Conservation (phyloP, 106 monocot genomes). For the Posidonia australis region DNA sequence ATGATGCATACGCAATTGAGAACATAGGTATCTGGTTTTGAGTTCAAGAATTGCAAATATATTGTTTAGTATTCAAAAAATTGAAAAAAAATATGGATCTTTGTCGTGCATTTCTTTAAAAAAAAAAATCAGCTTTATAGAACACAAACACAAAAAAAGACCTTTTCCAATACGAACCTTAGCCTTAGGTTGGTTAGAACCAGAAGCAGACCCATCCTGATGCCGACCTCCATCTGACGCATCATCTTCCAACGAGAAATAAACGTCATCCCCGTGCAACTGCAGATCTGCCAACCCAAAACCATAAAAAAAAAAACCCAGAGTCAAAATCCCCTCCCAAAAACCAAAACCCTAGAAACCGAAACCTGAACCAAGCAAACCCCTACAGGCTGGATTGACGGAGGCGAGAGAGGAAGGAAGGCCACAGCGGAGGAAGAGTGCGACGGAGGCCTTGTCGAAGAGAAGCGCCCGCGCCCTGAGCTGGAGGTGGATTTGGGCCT, state of each 20-base stretch:
- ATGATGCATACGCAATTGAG: too few species aligned
- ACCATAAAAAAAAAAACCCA: neutral
- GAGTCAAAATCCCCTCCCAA: neutral
- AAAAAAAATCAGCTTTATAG: too few species aligned
- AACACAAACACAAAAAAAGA: neutral
- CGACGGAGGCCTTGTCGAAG: slow-evolving; percentile 70
- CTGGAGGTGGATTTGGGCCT: slow-evolving; percentile 52
- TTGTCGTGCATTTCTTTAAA: too few species aligned
- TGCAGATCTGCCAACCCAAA: slow-evolving; percentile 29
- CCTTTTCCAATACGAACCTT: neutral
- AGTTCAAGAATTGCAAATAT: too few species aligned
- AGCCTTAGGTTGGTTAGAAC: neutral
- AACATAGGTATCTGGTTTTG: too few species aligned
- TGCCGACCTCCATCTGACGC: slow-evolving; percentile 27
- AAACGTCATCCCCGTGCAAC: slow-evolving; percentile 82
- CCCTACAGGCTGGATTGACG: slow-evolving; percentile 48
- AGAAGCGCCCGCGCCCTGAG: slow-evolving; percentile 76
- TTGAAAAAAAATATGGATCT: too few species aligned
- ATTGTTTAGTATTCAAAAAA: too few species aligned
- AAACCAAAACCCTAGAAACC: slow-evolving; percentile 3
- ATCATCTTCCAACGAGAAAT: slow-evolving; percentile 58
- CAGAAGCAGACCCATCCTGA: slow-evolving; percentile 22
- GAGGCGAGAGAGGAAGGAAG: slow-evolving; percentile 12
- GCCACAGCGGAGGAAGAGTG: slow-evolving; percentile 30
- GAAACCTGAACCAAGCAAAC: neutral